These are phyloP conservation scores for Elongisporangium anandrum DNA, from an alignment of 352 stramenopile species.

Conservation along the genomic window DNA sequence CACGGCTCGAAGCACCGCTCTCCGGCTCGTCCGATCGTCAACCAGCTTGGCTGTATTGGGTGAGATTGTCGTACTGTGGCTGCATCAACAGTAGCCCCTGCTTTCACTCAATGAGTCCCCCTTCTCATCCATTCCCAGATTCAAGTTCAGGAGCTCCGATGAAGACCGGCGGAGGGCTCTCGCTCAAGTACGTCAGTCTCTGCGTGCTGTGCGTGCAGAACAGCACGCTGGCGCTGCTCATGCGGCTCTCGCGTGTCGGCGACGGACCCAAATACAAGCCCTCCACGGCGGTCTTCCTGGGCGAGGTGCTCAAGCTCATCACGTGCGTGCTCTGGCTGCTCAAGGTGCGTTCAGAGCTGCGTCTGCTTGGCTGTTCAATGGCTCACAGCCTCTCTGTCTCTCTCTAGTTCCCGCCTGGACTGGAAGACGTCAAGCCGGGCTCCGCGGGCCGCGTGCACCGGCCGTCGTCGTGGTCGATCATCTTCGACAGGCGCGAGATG, in stretches of 20 bases:
- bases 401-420: neutral
- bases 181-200: conserved; percentile 78
- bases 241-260: conserved; percentile 76
- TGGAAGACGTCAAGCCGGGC: conserved; percentile 3
- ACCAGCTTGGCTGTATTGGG: neutral
- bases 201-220: conserved; percentile 81
- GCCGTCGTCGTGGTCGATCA: conserved; percentile 11
- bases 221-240: conserved; percentile 69
- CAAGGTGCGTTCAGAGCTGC: conserved; percentile 25
- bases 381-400: neutral
- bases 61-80: neutral
- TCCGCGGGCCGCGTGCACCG: neutral
- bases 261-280: conserved; percentile 69
- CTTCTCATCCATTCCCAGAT: neutral
- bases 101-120: neutral
- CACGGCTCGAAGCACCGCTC: too few species aligned
- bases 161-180: conserved; percentile 14
- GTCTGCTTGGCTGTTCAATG: neutral
- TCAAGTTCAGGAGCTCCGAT: neutral
- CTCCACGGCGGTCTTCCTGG: conserved; percentile 67
- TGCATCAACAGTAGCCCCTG: neutral
- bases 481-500: conserved; percentile 62
- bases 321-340: conserved; percentile 42
- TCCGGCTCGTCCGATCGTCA: neutral
- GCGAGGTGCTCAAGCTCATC: conserved; percentile 69